These are phyloP conservation scores for Phytopythium oedochilum DNA, from an alignment of 352 stramenopile species.

Conservation along the genomic window DNA sequence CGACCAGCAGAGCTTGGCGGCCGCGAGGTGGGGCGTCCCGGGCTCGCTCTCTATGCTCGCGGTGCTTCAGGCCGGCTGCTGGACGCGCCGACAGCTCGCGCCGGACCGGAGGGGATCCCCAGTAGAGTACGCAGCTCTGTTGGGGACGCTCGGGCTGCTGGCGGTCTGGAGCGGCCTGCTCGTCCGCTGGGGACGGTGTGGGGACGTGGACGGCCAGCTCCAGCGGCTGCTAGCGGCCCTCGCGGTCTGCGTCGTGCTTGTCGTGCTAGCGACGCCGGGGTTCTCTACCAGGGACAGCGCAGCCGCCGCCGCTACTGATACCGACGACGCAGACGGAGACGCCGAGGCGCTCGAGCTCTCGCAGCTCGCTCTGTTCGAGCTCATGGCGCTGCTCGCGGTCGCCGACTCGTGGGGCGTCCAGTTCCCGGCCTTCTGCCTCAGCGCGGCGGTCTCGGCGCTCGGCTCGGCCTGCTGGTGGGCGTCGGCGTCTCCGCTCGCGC, in stretches of 20 bases:
- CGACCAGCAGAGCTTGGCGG: constrained; percentile 36
- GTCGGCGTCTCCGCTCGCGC: constrained; percentile 8
- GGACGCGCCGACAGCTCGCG: constrained; percentile 19
- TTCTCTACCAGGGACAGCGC: too few species aligned
- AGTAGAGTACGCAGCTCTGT: constrained; percentile 21
- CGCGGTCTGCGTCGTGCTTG: constrained; percentile 20
- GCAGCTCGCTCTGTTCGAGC: constrained; percentile 43
- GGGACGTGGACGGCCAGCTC: constrained; percentile 2
- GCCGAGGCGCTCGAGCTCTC: constrained; percentile 13
- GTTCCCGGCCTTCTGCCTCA: constrained; percentile 33
- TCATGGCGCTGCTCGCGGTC: constrained; percentile 42
- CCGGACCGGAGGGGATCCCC: too few species aligned
- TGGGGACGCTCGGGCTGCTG: constrained; percentile 9
- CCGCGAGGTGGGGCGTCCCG: constrained; percentile 26
- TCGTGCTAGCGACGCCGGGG: constrained; percentile 17
- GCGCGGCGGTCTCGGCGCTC: constrained; percentile 20
- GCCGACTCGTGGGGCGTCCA: constrained; percentile 56
- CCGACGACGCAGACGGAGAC: too few species aligned
- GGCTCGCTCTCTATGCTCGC: constrained; percentile 28
- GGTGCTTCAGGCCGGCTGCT: constrained; percentile 31
- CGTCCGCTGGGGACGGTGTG: neutral
- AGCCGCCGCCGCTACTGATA: too few species aligned
- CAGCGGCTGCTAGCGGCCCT: constrained; percentile 25
- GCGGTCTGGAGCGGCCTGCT: constrained; percentile 8
- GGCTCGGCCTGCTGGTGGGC: constrained; percentile 30